These are phyloP conservation scores for Linnemannia zychae DNA, from an alignment of 192 early-diverging fungal species.

Conservation along the genomic window DNA sequence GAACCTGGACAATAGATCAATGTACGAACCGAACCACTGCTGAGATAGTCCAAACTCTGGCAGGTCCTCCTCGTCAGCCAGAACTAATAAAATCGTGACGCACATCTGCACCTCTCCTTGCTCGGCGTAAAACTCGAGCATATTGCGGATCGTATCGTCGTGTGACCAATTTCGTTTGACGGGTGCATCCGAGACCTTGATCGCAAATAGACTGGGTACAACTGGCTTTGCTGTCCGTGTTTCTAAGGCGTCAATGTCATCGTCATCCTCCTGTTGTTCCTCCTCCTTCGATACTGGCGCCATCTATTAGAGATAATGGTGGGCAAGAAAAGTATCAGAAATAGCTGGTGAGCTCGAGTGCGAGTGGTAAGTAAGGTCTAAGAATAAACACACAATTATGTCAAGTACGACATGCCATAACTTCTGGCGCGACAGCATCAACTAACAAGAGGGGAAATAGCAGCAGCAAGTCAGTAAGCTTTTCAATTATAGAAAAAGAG, in stretches of 20 bases:
- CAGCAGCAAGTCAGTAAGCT: too few species aligned
- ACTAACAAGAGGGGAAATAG: neutral
- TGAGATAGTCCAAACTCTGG: constrained; percentile 60
- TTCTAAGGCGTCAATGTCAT: constrained; percentile 21
- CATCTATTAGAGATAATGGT: neutral
- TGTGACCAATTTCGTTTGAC: constrained; percentile 59
- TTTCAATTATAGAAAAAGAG: neutral
- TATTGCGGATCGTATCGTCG: constrained; percentile 62
- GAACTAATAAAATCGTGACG: constrained; percentile 73
- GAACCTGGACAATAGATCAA: constrained; percentile 80
- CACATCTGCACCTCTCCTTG: constrained; percentile 88
- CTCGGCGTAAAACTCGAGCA: constrained; percentile 82
- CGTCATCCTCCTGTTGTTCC: constrained; percentile 6
- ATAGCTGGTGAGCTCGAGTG: too few species aligned
- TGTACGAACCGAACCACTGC: constrained; percentile 78
- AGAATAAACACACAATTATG: too few species aligned
- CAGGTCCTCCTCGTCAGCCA: constrained; percentile 59
- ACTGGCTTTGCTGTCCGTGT: neutral
- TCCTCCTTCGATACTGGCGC: neutral
- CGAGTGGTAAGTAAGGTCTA: too few species aligned
- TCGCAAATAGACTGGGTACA: constrained; percentile 49
- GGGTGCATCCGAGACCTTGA: constrained; percentile 52
- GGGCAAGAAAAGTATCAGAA: neutral
- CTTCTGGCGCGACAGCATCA: neutral
- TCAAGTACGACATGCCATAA: neutral